Base-by-base conservation (phyloP, 257 asterid genomes). In the Cordia subcordata region DNA sequence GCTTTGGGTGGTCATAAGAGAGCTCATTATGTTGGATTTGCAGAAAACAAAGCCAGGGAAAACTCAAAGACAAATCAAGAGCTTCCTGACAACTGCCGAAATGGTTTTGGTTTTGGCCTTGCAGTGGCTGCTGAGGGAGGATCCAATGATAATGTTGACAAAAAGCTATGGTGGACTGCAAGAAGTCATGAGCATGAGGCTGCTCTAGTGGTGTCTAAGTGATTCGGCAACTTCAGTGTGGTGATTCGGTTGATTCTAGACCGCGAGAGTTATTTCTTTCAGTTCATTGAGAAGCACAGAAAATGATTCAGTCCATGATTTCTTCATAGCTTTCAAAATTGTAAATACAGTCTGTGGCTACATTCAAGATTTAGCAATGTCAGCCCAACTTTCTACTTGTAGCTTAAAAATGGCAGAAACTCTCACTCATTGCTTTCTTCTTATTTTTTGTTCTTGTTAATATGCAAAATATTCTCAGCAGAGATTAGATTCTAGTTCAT, bases 1-100 rank as follows among this genome's bases (percentile, higher is more conserved):
- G 95, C 96, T 45, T 63, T 85, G 72, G 95, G 95, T 21, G 98
- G 96, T 3, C 98, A 91, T 77, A 85, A 74, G 80, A 85, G 95
- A 69, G 92, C 92, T 61, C 96, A 85, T 53, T 83, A 75, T 70
- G 60, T 33, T 52, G 81, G 67, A 15, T 33, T 13, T 13, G 64
- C 35, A 11, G 90, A 76, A 5, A 61, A 52, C 73, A 81, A 57
- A 68, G 55, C 17, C 23, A 61, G 47, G 23, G 84, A 75, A 66
- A 51, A 49, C 20, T 10, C 46, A 55, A 65, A 46, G 13, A 61
- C 20, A 63, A 67, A 53, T 60, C 73, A 76, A 51, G 80, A 75
- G 4, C 58, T 44, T 40, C 58, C 39, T 51, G 79, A 69, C 33
- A 57, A 47, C 52, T 54, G 32, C 52, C 57, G 32, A 19, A 58